phyloP scores from a whole-genome alignment of 805 yeast species.

The Saccharomycopsis babjevae region DNA sequence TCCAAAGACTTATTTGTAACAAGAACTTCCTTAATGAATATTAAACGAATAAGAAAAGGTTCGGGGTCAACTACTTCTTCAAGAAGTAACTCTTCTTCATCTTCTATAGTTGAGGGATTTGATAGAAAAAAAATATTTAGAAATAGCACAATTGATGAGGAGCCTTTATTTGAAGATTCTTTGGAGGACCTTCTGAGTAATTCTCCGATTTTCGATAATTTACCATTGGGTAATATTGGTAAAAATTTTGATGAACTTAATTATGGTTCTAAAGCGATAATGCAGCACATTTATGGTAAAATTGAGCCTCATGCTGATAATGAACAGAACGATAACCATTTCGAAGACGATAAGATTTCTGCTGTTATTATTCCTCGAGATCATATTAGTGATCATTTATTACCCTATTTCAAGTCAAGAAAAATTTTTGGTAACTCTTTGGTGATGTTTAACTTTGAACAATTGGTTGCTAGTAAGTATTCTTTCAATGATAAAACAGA shows the following conservation, averaged over 20 bases:
- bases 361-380: neutral
- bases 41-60: neutral
- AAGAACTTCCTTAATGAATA: neutral
- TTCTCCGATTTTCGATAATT: neutral
- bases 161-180: conserved; percentile 2
- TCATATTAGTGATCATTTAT: neutral
- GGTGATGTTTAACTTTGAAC: conserved; percentile 5
- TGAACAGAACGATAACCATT: neutral
- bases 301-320: neutral
- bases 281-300: neutral
- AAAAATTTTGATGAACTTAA: conserved; percentile 1
- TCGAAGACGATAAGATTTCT: neutral
- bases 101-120: neutral
- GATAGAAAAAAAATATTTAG: neutral
- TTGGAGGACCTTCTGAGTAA: neutral
- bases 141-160: neutral
- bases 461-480: conserved; percentile 1
- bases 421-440: neutral
- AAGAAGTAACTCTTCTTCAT: neutral
- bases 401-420: neutral
- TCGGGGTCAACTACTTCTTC: neutral
- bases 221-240: neutral
- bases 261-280: neutral
- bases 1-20: neutral
- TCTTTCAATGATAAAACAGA: neutral